Evolutionary conservation across 176 grass and related monocot species (phyloP).

Genomic region (Luzula sylvatica): DNA sequence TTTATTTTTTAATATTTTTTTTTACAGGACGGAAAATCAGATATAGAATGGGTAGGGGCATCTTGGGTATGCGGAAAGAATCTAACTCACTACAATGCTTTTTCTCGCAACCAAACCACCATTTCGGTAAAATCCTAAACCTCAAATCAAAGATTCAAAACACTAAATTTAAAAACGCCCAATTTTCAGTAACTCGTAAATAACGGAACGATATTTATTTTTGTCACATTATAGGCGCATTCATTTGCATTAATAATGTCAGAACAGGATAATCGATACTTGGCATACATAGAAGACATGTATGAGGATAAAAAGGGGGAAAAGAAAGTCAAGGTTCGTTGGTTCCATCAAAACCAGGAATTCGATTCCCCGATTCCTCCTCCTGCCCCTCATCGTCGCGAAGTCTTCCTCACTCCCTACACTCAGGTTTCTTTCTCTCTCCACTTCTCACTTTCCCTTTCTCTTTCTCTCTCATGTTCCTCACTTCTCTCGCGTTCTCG

Average conservation of each 20-base stretch:
- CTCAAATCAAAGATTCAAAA: no score
- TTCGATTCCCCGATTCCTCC: conserved; percentile 83
- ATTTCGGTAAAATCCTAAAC: conserved; percentile 48
- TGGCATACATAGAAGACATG: conserved; percentile 99
- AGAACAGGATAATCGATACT: conserved; percentile 79
- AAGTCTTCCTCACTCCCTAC: conserved; percentile 98
- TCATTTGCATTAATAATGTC: conserved; percentile 88
- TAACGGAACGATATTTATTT: neutral
- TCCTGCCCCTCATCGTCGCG: conserved; percentile 81
- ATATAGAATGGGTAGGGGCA: conserved; percentile 86
- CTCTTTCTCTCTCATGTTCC: no score
- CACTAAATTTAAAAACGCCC: neutral
- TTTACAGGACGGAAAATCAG: conserved; percentile 46
- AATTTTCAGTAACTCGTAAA: neutral
- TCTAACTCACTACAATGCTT: conserved; percentile 76
- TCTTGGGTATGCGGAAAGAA: conserved; percentile 93
- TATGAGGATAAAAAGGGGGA: conserved; percentile 95
- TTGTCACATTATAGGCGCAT: conserved; percentile 44
- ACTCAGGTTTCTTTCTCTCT: conserved; percentile 37
- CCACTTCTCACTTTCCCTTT: no score
- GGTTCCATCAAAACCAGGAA: conserved; percentile 98
- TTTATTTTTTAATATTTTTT: conserved; percentile 6
- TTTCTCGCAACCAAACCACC: conserved; percentile 68
- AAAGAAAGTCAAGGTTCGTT: conserved; percentile 98
- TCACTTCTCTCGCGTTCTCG: no score